A percentile compares a stretch with the other conserved stretches of the same genome.
phyloP scores from a whole-genome alignment of 2,329 filamentous ascomycete species.

The Emmonsiellopsis sp. region DNA sequence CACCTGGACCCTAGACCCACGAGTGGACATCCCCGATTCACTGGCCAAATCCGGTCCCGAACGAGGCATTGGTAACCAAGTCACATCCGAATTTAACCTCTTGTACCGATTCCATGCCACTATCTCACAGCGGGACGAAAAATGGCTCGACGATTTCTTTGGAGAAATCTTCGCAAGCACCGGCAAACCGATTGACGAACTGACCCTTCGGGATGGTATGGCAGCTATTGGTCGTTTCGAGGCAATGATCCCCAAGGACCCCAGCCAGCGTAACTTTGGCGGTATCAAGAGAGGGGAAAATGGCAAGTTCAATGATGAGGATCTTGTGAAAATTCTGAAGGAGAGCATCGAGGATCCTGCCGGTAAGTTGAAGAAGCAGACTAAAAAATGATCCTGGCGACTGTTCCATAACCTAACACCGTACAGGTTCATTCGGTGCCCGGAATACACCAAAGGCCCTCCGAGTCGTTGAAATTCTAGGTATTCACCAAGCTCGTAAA shows the following conservation, averaged over 20 bases:
- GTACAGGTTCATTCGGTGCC: constrained; percentile 52
- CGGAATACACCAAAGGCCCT: constrained; percentile 63
- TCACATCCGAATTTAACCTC: constrained; percentile 43
- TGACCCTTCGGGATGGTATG: constrained; percentile 19
- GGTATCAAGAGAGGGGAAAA: constrained; percentile 49
- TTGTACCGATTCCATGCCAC: constrained; percentile 52
- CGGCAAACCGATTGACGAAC: constrained; percentile 10
- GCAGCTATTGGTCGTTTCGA: constrained; percentile 50
- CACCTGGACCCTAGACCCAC: constrained; percentile 34
- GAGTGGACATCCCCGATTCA: constrained; percentile 19
- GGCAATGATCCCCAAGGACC: constrained; percentile 47
- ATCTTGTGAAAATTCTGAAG: constrained; percentile 55
- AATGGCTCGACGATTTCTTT: constrained; percentile 60
- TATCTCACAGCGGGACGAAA: constrained; percentile 57
- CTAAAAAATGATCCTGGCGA: background rate
- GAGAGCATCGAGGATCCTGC: constrained; percentile 59
- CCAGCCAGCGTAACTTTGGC: constrained; percentile 51
- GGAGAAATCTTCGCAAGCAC: constrained; percentile 13
- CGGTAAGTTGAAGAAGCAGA: constrained; percentile 17
- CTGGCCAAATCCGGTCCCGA: constrained; percentile 20
- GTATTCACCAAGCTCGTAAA: constrained; percentile 63
- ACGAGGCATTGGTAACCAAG: constrained; percentile 40
- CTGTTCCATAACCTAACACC: background rate
- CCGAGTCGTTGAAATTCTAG: constrained; percentile 66
- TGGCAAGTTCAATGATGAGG: constrained; percentile 58